Evolutionary conservation across 2,329 filamentous ascomycete genomes (phyloP), one percentile per base, ranked within the genome.

Genomic region (Hirsutella rhossiliensis): DNA sequence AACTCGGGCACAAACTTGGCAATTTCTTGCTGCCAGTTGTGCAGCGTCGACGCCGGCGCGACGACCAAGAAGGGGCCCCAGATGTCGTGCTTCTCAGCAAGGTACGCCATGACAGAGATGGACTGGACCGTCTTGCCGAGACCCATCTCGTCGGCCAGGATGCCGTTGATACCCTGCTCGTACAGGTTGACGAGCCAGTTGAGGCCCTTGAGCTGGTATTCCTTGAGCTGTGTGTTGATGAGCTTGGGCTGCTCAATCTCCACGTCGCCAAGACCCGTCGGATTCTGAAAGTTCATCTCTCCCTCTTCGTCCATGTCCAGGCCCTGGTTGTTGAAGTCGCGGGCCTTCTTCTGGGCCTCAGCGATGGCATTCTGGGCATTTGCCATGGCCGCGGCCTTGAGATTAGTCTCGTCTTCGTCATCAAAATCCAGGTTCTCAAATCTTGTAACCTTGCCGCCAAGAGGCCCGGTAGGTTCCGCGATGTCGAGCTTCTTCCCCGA

Each of bases 1-100:
- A 98, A 80, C 46, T 87, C 80, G 1, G 92, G 92, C 2, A 98
- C 89, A 61, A 98, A 98, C 61, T 80, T 89, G 48, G 86, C 78
- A 51, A 98, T 95, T 69, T 98, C 92, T 62, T 98, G 92, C 63
- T 98, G 89, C 92, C 92, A 98, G 61, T 98, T 98, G 79, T 98
- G 90, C 46, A 98, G 71, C 1, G 92, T 98, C 1, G 89, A 96
- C 1, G 92, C 88, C 0, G 92, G 92, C 0, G 92, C 92, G 49
- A 98, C 94, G 52, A 98, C 92, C 41, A 98, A 67, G 70, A 96
- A 97, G 0, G 92, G 92, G 8, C 92, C 92, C 92, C 90, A 97
- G 54, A 97, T 94, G 59, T 95, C 89, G 71, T 98, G 88, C 56
- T 89, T 84, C 68, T 98, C 90, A 2, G 92, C 92, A 29, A 98